Conservation (phyloP, 1,284 basidiomycete genomes). For the Naganishia liquefaciens region DNA sequence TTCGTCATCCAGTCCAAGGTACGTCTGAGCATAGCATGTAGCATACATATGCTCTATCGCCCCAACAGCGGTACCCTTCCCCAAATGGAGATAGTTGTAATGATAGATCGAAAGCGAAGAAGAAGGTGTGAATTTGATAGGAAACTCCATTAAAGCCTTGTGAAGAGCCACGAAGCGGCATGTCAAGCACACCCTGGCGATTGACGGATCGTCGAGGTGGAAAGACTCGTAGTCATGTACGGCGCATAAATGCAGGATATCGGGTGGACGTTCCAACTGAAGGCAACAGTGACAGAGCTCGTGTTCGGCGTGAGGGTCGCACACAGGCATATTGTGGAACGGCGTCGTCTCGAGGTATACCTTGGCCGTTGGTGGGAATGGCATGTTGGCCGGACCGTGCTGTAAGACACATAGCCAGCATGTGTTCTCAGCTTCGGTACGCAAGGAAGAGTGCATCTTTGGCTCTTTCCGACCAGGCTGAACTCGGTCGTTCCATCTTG, state of each 20-base stretch:
- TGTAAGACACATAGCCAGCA: conserved; percentile 26
- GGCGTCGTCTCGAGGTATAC: conserved; percentile 10
- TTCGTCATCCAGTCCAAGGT: conserved; percentile 1
- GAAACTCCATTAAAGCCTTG: not conserved
- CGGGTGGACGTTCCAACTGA: not conserved
- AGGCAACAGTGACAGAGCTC: conserved; percentile 12
- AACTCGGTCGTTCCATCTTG: conserved; percentile 14
- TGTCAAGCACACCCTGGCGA: not conserved
- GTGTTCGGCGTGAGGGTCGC: conserved; percentile 17
- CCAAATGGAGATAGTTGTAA: not conserved
- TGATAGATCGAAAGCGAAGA: not conserved
- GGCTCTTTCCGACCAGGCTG: conserved; percentile 19
- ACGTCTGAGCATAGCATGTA: not conserved
- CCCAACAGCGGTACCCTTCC: not conserved
- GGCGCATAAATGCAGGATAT: not conserved
- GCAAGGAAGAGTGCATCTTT: conserved; percentile 20
- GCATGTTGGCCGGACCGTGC: not conserved
- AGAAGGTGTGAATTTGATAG: not conserved
- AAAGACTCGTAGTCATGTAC: conserved; percentile 6
- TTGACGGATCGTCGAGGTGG: not conserved
- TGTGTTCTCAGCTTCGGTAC: conserved; percentile 21
- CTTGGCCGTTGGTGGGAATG: not conserved
- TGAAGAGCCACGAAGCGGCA: conserved; percentile 9
- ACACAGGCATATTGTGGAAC: conserved; percentile 15
- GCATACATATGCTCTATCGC: conserved; percentile 14